These are phyloP conservation scores for Aureobasidium sp. DNA, from an alignment of 2,329 filamentous ascomycete species.

Conservation along the genomic window DNA sequence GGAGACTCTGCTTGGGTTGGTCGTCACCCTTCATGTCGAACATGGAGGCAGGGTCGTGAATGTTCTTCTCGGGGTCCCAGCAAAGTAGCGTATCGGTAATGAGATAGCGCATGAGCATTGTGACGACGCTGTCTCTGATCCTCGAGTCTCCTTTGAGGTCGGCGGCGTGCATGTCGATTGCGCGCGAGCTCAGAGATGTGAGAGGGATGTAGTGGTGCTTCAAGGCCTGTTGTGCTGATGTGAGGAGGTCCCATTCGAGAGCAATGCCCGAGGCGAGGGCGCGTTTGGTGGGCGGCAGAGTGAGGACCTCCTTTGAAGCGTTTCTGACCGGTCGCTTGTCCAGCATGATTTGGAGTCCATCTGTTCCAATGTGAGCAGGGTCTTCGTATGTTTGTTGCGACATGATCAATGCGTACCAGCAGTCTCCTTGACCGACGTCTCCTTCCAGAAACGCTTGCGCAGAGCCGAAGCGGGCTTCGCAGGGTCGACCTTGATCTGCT, in stretches of 20 bases:
- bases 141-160: constrained; percentile 45
- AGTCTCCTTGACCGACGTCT: constrained; percentile 61
- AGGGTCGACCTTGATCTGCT: constrained; percentile 33
- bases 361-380: constrained; percentile 20
- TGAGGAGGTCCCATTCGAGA: constrained; percentile 84
- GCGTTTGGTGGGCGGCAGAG: constrained; percentile 64
- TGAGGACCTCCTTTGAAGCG: constrained; percentile 61
- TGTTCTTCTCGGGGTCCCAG: constrained; percentile 59
- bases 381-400: too few relatives aligned
- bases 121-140: constrained; percentile 55
- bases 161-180: constrained; percentile 67
- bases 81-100: constrained; percentile 89
- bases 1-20: constrained; percentile 47
- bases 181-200: constrained; percentile 75
- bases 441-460: constrained; percentile 79
- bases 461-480: constrained; percentile 42
- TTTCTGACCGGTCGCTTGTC: constrained; percentile 74
- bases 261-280: constrained; percentile 79
- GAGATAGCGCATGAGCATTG: constrained; percentile 71
- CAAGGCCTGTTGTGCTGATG: constrained; percentile 72
- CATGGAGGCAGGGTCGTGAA: constrained; percentile 33
- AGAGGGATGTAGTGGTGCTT: constrained; percentile 84
- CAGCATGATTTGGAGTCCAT: constrained; percentile 58
- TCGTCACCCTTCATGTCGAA: constrained; percentile 25
- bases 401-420: constrained; percentile 44